Conservation (phyloP, 2,329 filamentous ascomycete genomes). For the Teratosphaeria pseudoeucalypti region DNA sequence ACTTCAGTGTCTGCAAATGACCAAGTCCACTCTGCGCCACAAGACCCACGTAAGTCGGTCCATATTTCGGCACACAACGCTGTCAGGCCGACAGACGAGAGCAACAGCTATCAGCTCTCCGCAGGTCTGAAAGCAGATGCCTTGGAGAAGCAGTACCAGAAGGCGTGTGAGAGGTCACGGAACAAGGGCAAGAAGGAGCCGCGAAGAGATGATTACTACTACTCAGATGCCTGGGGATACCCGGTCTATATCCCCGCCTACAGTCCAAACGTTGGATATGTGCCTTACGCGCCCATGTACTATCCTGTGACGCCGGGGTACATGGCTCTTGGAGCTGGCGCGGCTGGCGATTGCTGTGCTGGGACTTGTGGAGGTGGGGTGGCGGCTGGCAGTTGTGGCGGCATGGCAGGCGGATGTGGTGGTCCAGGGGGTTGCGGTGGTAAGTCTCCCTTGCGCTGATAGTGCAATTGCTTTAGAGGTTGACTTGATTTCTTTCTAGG, state of each 20-base stretch:
- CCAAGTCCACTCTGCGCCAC: constrained; percentile 35
- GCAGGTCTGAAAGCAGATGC: constrained; percentile 25
- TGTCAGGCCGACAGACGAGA: constrained; percentile 33
- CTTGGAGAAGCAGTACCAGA: constrained; percentile 47
- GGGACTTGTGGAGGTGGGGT: constrained; percentile 32
- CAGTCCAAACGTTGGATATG: constrained; percentile 37
- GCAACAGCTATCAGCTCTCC: constrained; percentile 11
- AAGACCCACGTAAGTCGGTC: constrained; percentile 45
- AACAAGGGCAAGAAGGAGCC: constrained; percentile 30
- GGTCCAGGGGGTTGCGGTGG: background rate
- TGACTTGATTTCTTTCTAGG: background rate
- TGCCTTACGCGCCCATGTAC: constrained; percentile 26
- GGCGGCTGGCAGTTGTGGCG: constrained; percentile 31
- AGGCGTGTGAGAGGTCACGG: constrained; percentile 26
- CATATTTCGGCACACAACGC: constrained; percentile 69
- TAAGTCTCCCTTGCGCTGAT: background rate
- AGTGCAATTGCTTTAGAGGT: background rate
- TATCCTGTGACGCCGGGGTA: constrained; percentile 38
- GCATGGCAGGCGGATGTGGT: constrained; percentile 25
- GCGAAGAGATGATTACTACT: constrained; percentile 27
- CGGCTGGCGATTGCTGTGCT: constrained; percentile 37
- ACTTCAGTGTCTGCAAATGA: constrained; percentile 15
- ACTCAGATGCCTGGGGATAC: constrained; percentile 35
- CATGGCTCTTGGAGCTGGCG: constrained; percentile 31
- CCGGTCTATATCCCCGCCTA: constrained; percentile 37